Conservation (phyloP, 768 basidiomycete genomes). For the Trametes cinnabarina region DNA sequence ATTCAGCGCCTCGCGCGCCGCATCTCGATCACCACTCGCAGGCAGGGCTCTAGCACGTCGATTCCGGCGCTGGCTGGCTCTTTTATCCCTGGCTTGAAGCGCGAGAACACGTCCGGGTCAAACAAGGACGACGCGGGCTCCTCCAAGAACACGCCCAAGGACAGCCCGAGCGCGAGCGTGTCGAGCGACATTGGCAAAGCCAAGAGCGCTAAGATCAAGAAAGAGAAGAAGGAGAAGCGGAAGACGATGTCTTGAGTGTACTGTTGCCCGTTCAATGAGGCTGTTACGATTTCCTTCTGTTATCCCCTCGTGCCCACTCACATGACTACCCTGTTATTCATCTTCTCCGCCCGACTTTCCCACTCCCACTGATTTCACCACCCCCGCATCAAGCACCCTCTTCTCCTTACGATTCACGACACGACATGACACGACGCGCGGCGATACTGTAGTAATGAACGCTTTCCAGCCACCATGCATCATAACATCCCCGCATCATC, state of each 20-base stretch:
- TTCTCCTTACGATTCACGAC: conserved; percentile 16
- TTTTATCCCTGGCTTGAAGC: conserved; percentile 53
- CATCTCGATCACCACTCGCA: conserved; percentile 64
- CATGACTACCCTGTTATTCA: conserved; percentile 14
- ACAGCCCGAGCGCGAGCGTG: conserved; percentile 58
- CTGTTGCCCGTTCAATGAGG: background rate
- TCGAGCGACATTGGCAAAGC: conserved; percentile 48
- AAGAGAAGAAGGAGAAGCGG: conserved; percentile 62
- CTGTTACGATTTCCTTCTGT: background rate
- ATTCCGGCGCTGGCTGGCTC: conserved; percentile 39
- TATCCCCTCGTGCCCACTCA: conserved; percentile 5
- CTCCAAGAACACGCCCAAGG: conserved; percentile 31
- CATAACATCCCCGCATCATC: conserved; percentile 6
- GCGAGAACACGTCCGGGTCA: conserved; percentile 43
- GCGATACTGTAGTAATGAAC: conserved; percentile 25
- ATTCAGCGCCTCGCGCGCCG: conserved; percentile 77
- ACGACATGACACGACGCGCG: conserved; percentile 20
- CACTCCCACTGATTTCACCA: background rate
- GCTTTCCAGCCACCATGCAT: conserved; percentile 5
- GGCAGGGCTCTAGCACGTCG: conserved; percentile 49
- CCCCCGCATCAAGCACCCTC: background rate
- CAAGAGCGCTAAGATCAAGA: conserved; percentile 49
- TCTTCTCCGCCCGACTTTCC: background rate
- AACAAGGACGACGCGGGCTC: conserved; percentile 22
- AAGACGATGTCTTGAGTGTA: conserved; percentile 40